phyloP scores from a whole-genome alignment of 192 early-diverging fungal species.

The Linnemannia hyalina region DNA sequence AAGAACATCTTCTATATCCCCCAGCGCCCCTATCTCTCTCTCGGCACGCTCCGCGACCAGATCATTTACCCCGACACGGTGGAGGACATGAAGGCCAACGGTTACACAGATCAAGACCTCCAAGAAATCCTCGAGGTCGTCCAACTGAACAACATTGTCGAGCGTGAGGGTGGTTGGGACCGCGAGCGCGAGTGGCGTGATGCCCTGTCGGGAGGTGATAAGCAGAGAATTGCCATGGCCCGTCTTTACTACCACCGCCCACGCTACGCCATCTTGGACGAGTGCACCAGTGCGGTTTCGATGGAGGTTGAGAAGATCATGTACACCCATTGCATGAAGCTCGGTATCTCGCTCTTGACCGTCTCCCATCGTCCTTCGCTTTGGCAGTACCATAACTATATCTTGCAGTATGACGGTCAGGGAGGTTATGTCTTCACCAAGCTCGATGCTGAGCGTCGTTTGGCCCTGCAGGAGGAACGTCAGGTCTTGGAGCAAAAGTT shows the following conservation, averaged over 20 bases:
- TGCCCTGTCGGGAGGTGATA: constrained; percentile 97
- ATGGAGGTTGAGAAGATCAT: constrained; percentile 96
- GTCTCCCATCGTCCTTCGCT: constrained; percentile 95
- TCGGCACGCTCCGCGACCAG: constrained; percentile 96
- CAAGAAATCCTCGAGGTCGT: constrained; percentile 85
- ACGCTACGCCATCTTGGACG: constrained; percentile 95
- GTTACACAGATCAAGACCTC: constrained; percentile 84
- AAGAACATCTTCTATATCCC: constrained; percentile 98
- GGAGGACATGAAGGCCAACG: constrained; percentile 80
- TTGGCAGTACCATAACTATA: constrained; percentile 97
- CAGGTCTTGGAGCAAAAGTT: constrained; percentile 82
- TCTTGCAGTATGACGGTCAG: constrained; percentile 96
- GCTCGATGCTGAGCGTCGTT: constrained; percentile 87
- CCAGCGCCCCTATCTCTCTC: constrained; percentile 96
- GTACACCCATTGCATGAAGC: constrained; percentile 82
- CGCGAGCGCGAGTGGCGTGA: constrained; percentile 90
- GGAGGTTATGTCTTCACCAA: constrained; percentile 95
- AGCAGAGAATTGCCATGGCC: constrained; percentile 96
- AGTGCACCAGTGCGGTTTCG: constrained; percentile 91
- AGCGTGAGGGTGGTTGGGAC: constrained; percentile 93
- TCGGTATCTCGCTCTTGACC: constrained; percentile 93
- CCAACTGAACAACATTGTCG: constrained; percentile 85
- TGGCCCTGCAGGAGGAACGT: constrained; percentile 94
- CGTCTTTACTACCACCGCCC: constrained; percentile 97
- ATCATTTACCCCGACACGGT: constrained; percentile 96